A percentile compares a stretch with the other conserved stretches of the same genome.
Conservation (phyloP, 139 green algal genomes). For the Raphidocelis subcapitata region DNA sequence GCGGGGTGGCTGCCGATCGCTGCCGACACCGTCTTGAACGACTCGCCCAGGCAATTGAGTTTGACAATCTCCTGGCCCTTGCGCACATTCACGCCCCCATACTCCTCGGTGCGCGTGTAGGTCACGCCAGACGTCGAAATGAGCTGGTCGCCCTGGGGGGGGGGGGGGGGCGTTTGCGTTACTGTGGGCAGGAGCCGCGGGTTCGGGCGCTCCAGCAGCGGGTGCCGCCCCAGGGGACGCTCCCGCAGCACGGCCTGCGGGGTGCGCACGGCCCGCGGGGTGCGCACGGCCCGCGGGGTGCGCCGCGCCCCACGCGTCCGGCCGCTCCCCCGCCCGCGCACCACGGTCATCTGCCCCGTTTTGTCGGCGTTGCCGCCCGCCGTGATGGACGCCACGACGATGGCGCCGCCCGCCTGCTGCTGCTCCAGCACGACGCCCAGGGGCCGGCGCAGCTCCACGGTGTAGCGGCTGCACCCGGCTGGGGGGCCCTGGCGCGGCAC, state of each 20-base stretch:
- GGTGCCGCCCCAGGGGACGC: too few relatives aligned
- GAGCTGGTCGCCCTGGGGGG: slow-evolving; percentile 45
- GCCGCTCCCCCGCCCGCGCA: neutral
- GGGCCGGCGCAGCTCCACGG: slow-evolving; percentile 40
- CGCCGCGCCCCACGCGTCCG: too few relatives aligned
- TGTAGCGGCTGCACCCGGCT: slow-evolving; percentile 38
- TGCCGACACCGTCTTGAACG: slow-evolving; percentile 46
- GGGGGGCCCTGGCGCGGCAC: slow-evolving; percentile 24
- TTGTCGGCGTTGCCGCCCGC: slow-evolving; percentile 21
- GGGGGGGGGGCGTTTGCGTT: neutral
- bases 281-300: neutral
- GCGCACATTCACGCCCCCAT: slow-evolving; percentile 35
- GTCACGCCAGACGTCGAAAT: slow-evolving; percentile 44
- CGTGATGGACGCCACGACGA: slow-evolving; percentile 33
- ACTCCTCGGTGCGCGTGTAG: slow-evolving; percentile 39
- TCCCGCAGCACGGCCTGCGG: too few relatives aligned
- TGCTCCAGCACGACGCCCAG: slow-evolving; percentile 50
- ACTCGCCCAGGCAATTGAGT: slow-evolving; percentile 33
- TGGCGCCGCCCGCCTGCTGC: slow-evolving; percentile 30
- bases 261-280: too few relatives aligned
- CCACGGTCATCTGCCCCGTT: slow-evolving; percentile 26
- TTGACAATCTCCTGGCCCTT: slow-evolving; percentile 42
- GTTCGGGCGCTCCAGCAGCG: too few relatives aligned
- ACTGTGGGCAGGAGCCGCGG: too few relatives aligned
- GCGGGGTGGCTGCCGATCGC: slow-evolving; percentile 49